phyloP scores from a whole-genome alignment of 805 yeast species.

The Yarrowia yakushimensis region DNA sequence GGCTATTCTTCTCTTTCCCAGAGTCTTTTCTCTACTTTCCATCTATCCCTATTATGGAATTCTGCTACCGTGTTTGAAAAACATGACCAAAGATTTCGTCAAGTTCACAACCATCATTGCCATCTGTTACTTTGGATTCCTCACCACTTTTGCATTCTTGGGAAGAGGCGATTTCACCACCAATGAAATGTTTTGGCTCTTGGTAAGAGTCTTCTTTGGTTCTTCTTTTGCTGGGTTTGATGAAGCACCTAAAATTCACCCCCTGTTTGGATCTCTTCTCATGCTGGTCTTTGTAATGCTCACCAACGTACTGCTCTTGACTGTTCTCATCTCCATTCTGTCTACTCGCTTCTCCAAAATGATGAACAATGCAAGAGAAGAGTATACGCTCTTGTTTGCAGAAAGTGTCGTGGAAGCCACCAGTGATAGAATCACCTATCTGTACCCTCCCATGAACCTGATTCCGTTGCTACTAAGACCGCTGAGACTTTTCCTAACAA shows the following conservation, averaged over 20 bases:
- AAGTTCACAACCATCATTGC: conserved; percentile 35
- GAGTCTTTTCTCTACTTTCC: conserved; percentile 1
- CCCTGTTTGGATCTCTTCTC: conserved; percentile 36
- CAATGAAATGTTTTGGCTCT: conserved; percentile 36
- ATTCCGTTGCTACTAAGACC: not conserved
- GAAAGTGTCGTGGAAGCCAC: conserved; percentile 32
- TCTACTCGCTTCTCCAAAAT: conserved; percentile 36
- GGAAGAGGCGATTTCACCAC: conserved; percentile 35
- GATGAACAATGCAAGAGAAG: conserved; percentile 39
- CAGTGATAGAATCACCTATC: not conserved
- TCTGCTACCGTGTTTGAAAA: conserved; percentile 37
- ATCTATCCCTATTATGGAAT: conserved; percentile 28
- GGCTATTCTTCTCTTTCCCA: not conserved
- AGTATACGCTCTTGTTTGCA: conserved; percentile 36
- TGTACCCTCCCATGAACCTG: conserved; percentile 9
- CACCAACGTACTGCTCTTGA: conserved; percentile 29
- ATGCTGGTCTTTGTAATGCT: conserved; percentile 36
- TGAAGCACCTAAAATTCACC: conserved; percentile 35
- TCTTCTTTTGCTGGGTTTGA: conserved; percentile 37
- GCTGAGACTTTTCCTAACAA: not conserved
- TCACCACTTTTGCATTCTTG: conserved; percentile 37
- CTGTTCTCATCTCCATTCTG: conserved; percentile 39
- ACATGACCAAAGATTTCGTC: conserved; percentile 36
- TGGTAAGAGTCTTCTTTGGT: conserved; percentile 38
- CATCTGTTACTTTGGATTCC: conserved; percentile 36